A percentile compares a stretch with the other conserved stretches of the same genome.
Conservation (phyloP, 805 yeast genomes). For the Schwanniomyces sp. region DNA sequence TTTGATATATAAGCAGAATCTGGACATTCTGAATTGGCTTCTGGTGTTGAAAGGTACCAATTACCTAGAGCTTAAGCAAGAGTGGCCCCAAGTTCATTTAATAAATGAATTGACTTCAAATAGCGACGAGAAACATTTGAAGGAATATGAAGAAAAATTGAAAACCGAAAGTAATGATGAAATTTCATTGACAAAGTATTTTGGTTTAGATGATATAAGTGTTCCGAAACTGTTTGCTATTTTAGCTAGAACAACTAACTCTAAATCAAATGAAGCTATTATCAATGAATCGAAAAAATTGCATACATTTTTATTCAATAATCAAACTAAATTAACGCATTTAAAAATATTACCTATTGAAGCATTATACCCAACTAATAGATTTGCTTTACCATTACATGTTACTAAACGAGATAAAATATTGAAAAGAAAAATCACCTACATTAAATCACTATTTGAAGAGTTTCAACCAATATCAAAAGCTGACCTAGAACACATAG, state of each 20-base stretch:
- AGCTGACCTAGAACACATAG: constrained; percentile 15
- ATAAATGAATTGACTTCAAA: constrained; percentile 21
- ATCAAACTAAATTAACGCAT: constrained; percentile 19
- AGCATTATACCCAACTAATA: constrained; percentile 27
- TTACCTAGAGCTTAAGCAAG: constrained; percentile 18
- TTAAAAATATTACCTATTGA: constrained; percentile 30
- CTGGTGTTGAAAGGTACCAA: constrained; percentile 16
- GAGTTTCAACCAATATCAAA: constrained; percentile 20
- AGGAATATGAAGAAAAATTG: constrained; percentile 15
- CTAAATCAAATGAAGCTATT: constrained; percentile 1
- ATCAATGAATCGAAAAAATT: constrained; percentile 12
- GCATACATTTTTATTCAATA: constrained; percentile 18
- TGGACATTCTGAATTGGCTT: constrained; percentile 15
- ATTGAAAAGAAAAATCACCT: constrained; percentile 21
- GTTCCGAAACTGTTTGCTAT: not conserved
- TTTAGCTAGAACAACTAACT: not conserved
- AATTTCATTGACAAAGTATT: constrained; percentile 13
- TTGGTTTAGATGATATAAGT: constrained; percentile 5
- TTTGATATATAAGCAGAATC: constrained; percentile 19
- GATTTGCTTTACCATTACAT: constrained; percentile 31
- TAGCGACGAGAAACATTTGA: constrained; percentile 4
- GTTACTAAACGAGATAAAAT: constrained; percentile 23
- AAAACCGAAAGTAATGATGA: constrained; percentile 10
- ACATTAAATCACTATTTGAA: constrained; percentile 18
- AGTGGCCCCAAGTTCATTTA: constrained; percentile 38